Conservation (phyloP, 768 basidiomycete species). For the Gymnopilus dilepis region DNA sequence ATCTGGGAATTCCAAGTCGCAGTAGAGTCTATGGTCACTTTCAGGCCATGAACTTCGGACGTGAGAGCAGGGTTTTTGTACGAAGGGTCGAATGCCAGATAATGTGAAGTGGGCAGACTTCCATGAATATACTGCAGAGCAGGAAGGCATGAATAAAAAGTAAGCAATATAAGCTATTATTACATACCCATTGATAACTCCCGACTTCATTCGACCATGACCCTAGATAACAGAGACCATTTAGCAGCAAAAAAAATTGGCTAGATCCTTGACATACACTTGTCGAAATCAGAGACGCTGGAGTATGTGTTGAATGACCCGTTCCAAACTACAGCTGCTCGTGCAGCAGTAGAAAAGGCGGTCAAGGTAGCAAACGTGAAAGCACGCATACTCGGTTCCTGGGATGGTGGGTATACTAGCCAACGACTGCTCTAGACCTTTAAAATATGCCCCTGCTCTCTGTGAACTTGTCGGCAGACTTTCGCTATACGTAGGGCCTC, state of each 20-base stretch:
- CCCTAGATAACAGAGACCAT: slow-evolving; percentile 39
- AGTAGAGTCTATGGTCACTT: slow-evolving; percentile 57
- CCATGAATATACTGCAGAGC: slow-evolving; percentile 59
- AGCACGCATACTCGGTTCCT: neutral
- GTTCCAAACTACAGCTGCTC: slow-evolving; percentile 61
- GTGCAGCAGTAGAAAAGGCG: slow-evolving; percentile 37
- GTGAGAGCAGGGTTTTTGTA: slow-evolving; percentile 67
- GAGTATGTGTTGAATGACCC: slow-evolving; percentile 57
- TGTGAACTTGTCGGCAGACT: slow-evolving; percentile 38
- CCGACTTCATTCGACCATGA: slow-evolving; percentile 61
- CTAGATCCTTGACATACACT: slow-evolving; percentile 40
- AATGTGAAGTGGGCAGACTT: slow-evolving; percentile 51
- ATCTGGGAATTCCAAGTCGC: slow-evolving; percentile 62
- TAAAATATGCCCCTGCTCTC: slow-evolving; percentile 10
- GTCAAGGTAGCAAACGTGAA: slow-evolving; percentile 30
- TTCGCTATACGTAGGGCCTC: slow-evolving; percentile 34
- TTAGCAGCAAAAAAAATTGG: neutral
- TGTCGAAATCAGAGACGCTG: slow-evolving; percentile 54
- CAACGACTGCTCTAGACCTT: neutral
- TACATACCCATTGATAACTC: slow-evolving; percentile 58
- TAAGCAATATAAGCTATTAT: neutral
- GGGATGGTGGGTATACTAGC: neutral
- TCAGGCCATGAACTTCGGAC: slow-evolving; percentile 54
- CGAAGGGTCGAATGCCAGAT: slow-evolving; percentile 52
- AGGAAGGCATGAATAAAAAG: neutral